Evolutionary conservation across 345 rosid species (phyloP).

Genomic region (Turnera subulata): DNA sequence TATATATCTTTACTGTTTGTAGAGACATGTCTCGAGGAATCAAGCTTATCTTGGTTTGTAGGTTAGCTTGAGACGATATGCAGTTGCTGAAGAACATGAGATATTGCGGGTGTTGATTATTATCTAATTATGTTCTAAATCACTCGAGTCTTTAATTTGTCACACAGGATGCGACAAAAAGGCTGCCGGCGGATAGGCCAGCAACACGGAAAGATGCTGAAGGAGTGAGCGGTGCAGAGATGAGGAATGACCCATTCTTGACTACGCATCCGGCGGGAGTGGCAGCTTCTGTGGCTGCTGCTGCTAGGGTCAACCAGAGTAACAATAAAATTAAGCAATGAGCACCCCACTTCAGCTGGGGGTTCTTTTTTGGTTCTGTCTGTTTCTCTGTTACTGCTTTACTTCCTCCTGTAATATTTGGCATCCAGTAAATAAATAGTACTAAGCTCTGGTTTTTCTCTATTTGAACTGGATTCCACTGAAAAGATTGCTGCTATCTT

Average conservation of each 20-base stretch:
- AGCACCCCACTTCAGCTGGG: neutral
- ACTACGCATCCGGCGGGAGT: constrained; percentile 70
- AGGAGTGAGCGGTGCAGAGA: constrained; percentile 72
- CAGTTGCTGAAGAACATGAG: no score
- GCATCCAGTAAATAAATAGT: no score
- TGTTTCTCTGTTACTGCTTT: neutral
- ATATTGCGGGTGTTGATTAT: no score
- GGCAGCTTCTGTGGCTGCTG: constrained; percentile 73
- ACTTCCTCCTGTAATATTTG: no score
- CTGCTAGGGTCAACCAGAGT: constrained; percentile 67
- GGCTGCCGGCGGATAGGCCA: constrained; percentile 54
- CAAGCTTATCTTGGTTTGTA: no score
- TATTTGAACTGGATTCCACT: no score
- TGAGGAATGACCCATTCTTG: constrained; percentile 73
- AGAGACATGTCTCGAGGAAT: no score
- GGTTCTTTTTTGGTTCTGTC: neutral
- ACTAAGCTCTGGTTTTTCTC: no score
- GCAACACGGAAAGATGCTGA: constrained; percentile 71
- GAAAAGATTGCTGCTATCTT: no score
- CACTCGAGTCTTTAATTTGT: no score
- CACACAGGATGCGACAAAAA: constrained; percentile 57
- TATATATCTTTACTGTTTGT: no score
- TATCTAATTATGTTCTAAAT: neutral
- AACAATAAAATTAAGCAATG: neutral
- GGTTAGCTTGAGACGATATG: no score